phyloP scores from a whole-genome alignment of 1,284 basidiomycete genomes.

The Sanghuangporus baumii region DNA sequence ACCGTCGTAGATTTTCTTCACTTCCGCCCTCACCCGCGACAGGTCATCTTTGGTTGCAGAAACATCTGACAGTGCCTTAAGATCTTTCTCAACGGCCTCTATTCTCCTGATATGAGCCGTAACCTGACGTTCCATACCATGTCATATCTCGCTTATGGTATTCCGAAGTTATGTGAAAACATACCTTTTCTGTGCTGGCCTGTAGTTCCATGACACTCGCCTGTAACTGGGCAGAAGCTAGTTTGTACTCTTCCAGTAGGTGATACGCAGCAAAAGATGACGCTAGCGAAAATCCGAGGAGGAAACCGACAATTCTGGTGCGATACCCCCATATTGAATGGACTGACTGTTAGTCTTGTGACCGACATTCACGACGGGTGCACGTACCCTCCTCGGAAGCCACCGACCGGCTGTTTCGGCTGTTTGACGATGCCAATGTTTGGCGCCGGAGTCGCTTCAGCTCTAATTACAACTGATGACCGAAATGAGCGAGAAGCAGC shows the following conservation, averaged over 20 bases:
- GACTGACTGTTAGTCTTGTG: not conserved
- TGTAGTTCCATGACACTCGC: constrained; percentile 85
- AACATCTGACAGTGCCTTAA: constrained; percentile 66
- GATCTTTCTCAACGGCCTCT: constrained; percentile 83
- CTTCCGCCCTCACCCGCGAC: constrained; percentile 66
- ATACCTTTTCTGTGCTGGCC: constrained; percentile 74
- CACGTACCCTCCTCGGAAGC: constrained; percentile 78
- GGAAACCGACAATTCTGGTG: constrained; percentile 77
- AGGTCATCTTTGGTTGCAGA: constrained; percentile 77
- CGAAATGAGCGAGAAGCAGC: constrained; percentile 30
- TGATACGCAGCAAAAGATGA: constrained; percentile 84
- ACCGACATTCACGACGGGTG: constrained; percentile 14
- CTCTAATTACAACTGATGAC: constrained; percentile 35
- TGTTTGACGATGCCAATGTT: constrained; percentile 52
- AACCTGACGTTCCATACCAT: constrained; percentile 44
- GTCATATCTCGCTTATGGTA: not conserved
- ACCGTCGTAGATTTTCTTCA: constrained; percentile 82
- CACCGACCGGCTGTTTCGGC: constrained; percentile 77
- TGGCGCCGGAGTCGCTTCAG: constrained; percentile 40
- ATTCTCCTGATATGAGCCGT: constrained; percentile 81
- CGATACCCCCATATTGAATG: not conserved
- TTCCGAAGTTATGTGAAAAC: constrained; percentile 1
- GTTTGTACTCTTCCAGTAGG: constrained; percentile 85
- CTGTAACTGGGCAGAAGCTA: constrained; percentile 77
- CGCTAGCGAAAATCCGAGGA: constrained; percentile 84